Evolutionary conservation across 257 asterid genomes (phyloP).

Genomic region (Plantago major): DNA sequence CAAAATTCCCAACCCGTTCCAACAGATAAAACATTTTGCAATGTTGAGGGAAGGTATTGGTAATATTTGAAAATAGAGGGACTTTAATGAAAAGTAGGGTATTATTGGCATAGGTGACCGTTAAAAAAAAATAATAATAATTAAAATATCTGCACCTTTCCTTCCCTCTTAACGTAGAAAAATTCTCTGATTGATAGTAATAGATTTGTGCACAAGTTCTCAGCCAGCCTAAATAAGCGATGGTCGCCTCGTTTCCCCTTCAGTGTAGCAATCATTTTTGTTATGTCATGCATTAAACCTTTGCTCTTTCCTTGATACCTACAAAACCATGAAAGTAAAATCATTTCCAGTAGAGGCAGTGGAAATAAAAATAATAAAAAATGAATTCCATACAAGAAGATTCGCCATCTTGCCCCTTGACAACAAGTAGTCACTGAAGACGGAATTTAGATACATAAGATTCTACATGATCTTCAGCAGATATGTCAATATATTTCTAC

Average conservation of each 20-base stretch:
- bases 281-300: constrained; percentile 80
- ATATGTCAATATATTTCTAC: background rate
- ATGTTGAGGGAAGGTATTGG: no score
- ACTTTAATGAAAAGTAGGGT: no score
- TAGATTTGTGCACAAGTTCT: constrained; percentile 92
- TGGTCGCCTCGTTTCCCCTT: constrained; percentile 97
- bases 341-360: constrained; percentile 6
- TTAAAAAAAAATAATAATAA: constrained; percentile 21
- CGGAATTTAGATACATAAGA: no score
- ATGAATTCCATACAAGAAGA: background rate
- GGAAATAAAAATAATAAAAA: background rate
- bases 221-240: constrained; percentile 90
- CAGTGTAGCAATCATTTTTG: constrained; percentile 77
- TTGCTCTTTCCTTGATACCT: constrained; percentile 99
- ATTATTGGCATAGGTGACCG: background rate
- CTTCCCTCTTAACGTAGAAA: constrained; percentile 89
- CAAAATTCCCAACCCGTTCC: no score
- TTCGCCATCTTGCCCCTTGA: background rate
- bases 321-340: constrained; percentile 21
- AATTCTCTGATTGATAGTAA: constrained; percentile 84
- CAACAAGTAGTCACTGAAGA: background rate
- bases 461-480: background rate
- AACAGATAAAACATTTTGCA: no score
- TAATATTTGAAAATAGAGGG: no score
- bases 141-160: constrained; percentile 67